phyloP scores from a whole-genome alignment of 2,329 filamentous ascomycete species.

The Talaromyces sp. region DNA sequence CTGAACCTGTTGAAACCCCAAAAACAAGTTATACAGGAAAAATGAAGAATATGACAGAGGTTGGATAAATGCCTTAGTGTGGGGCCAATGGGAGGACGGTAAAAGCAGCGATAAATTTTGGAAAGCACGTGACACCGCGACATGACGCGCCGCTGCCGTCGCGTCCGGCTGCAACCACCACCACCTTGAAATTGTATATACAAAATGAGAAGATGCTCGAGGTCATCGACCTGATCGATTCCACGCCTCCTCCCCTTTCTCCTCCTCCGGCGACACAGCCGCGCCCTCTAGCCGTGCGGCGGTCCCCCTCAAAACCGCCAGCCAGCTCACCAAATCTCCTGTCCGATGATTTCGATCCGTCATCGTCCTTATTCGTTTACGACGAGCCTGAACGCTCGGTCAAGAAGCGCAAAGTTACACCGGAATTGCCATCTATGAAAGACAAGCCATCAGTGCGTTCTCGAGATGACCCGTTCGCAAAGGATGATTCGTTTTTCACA shows the following conservation, averaged over 20 bases:
- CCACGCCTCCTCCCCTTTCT: conserved; percentile 22
- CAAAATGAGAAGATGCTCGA: conserved; percentile 27
- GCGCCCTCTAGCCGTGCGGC: conserved; percentile 4
- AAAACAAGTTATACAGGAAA: too few relatives aligned
- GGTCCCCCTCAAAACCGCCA: conserved; percentile 10
- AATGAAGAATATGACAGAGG: too few relatives aligned
- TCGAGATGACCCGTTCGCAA: not conserved
- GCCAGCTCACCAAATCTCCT: conserved; percentile 10
- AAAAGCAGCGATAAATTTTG: not conserved
- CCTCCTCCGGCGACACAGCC: conserved; percentile 12
- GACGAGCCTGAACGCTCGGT: conserved; percentile 6
- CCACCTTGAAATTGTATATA: not conserved
- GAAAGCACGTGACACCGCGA: not conserved
- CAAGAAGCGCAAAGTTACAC: conserved; percentile 8
- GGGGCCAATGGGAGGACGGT: too few relatives aligned
- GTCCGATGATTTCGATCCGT: conserved; percentile 11
- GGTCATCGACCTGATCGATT: conserved; percentile 34
- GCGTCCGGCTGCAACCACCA: not conserved
- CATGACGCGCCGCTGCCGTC: not conserved
- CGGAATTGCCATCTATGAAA: not conserved
- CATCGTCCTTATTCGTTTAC: conserved; percentile 8
- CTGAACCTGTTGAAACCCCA: too few relatives aligned
- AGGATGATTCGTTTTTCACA: conserved; percentile 6
- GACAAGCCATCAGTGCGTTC: not conserved
- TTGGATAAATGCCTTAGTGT: too few relatives aligned